Evolutionary conservation across 441 rosid species (phyloP).

Genomic region (Pelargonium fulgidum): DNA sequence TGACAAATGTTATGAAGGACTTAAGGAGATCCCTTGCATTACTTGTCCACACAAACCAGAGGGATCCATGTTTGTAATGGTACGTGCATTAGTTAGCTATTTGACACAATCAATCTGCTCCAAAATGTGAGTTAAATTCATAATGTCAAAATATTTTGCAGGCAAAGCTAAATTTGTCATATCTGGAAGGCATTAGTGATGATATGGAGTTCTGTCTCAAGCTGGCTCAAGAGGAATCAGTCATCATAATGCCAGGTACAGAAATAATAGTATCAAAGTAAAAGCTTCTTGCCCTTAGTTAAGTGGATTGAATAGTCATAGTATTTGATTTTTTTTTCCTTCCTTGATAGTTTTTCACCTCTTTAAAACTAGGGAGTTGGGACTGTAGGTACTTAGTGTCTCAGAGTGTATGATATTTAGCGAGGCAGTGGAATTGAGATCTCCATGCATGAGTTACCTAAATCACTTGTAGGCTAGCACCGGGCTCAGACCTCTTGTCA

Average conservation of each 20-base stretch:
- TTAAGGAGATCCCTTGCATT: constrained; percentile 48
- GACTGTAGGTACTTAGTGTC: too few relatives aligned
- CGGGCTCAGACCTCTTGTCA: too few relatives aligned
- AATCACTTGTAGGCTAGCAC: too few relatives aligned
- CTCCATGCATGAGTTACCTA: too few relatives aligned
- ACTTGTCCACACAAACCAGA: constrained; percentile 45
- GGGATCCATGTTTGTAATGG: constrained; percentile 37
- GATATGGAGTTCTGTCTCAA: constrained; percentile 33
- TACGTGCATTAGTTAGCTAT: constrained; percentile 4
- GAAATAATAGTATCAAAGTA: background rate
- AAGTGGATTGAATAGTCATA: too few relatives aligned
- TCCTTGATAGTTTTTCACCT: too few relatives aligned
- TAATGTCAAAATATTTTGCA: constrained; percentile 10
- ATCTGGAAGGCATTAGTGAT: constrained; percentile 29
- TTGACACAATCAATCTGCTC: background rate
- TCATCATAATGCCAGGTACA: constrained; percentile 36
- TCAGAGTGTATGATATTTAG: too few relatives aligned
- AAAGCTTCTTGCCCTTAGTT: too few relatives aligned
- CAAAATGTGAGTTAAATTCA: background rate
- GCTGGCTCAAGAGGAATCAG: constrained; percentile 36
- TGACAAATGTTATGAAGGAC: constrained; percentile 38
- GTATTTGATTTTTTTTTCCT: too few relatives aligned
- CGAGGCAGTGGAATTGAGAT: too few relatives aligned
- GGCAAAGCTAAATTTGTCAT: constrained; percentile 30
- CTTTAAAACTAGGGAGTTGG: too few relatives aligned